Evolutionary conservation across 768 basidiomycete species (phyloP), one percentile per base, ranked within the genome.

Genomic region (Tricholoma furcatifolium): DNA sequence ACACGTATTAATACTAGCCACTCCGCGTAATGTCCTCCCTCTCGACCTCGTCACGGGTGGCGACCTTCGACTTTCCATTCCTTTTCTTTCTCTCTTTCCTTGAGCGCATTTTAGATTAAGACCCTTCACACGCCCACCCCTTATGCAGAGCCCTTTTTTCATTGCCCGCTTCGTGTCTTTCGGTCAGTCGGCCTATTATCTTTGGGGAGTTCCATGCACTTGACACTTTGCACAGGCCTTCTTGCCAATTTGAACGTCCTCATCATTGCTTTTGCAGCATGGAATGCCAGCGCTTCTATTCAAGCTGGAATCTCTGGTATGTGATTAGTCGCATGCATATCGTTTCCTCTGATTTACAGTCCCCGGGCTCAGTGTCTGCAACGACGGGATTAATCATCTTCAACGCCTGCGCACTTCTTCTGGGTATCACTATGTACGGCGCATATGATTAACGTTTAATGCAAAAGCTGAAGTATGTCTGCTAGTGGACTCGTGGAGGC

Each of bases 81-180:
- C 30, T 50, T 47, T 49, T 34, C 42, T 35, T 38, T 51, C 34
- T 31, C 34, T 24, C 18, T 50, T 45, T 52, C 43, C n/a, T 34
- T 47, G 42, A 48, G 20, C 56, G 27, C 7, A 27, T 27, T 27
- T 27, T n/a, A n/a, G n/a, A 27, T 27, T 32, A 42, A n/a, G n/a
- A n/a, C n/a, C 34, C 51, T 43, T 49, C 41, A 47, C 41, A 32
- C 30, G 39, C 32, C 14, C 23, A 17, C 20, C 51, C 60, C 49
- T 56, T 23, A 75, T 79, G 74, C 71, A 67, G 50, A 85, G 76
- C 60, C 68, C 76, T 3, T 84, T 88, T 65, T 66, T 87, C 47
- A 65, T 83, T 49, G 62, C 78, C 52, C 82, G 87, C 48, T 74
- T 80, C 23, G 74, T 84, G 36, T 65, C 81, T 50, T 79, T 87